These are phyloP conservation scores for Phytophthora chlamydospora DNA, from an alignment of 352 stramenopile genomes.

Conservation along the genomic window DNA sequence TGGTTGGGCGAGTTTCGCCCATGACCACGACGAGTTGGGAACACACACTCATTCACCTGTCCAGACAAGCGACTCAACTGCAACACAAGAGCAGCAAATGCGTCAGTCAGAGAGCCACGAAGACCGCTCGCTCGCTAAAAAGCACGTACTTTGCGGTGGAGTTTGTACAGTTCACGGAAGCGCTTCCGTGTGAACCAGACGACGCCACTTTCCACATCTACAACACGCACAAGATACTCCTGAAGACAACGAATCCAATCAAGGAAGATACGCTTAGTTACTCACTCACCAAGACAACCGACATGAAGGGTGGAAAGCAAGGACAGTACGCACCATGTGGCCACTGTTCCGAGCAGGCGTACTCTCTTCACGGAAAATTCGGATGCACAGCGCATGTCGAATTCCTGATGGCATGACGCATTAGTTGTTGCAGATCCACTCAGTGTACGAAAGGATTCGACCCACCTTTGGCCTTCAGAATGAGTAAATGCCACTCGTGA, in stretches of 20 bases:
- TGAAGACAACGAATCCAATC: slow-evolving; percentile 22
- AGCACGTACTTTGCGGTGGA: slow-evolving; percentile 74
- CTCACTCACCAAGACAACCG: not conserved
- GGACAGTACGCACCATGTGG: slow-evolving; percentile 61
- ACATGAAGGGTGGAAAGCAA: not conserved
- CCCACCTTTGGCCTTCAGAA: slow-evolving; percentile 82
- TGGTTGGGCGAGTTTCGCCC: slow-evolving; percentile 61
- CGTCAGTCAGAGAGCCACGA: slow-evolving; percentile 3
- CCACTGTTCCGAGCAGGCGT: slow-evolving; percentile 53
- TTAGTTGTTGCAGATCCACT: slow-evolving; percentile 5
- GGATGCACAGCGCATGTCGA: slow-evolving; percentile 80
- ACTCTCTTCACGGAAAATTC: slow-evolving; percentile 74
- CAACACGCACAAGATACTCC: slow-evolving; percentile 88
- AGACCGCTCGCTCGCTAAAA: not conserved
- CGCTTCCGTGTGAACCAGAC: slow-evolving; percentile 86
- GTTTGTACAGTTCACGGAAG: slow-evolving; percentile 84
- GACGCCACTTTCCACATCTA: slow-evolving; percentile 86
- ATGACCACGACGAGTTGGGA: slow-evolving; percentile 67
- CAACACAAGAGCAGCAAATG: slow-evolving; percentile 1
- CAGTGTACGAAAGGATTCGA: not conserved
- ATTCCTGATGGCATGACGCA: slow-evolving; percentile 46
- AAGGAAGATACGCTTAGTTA: not conserved
- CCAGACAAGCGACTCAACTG: slow-evolving; percentile 76
- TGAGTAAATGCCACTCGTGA: slow-evolving; percentile 85
- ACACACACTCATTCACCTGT: slow-evolving; percentile 69